Base-by-base conservation (phyloP, 2,329 filamentous ascomycete species). In the Fusarium bulbicola region DNA sequence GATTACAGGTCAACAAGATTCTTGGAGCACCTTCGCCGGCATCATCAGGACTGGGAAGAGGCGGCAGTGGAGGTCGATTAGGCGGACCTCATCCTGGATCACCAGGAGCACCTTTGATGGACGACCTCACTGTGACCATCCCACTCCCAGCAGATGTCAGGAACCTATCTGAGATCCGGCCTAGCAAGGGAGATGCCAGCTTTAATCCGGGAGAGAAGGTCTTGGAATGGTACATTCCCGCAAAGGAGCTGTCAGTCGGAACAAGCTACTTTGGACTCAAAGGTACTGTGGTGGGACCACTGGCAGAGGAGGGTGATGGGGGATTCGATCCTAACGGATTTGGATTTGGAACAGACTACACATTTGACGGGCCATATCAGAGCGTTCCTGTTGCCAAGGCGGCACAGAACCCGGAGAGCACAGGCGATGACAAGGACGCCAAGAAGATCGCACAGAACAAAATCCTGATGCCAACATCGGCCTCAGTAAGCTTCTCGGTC, bases 161-260 rank as follows among this genome's bases (percentile, higher is more conserved):
- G 65, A 97, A 95, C 79, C 85, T 98, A 21, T 91, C 91, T 10
- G 95, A 98, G 78, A 88, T 98, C 61, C 89, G 94, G 63, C 90
- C 95, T 5, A 93, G 91, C 74, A 91, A 90, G 73, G 95, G 95
- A 40, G 95, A 98, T 74, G 95, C 94, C 6, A 91, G 89, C 63
- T 98, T 95, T 83, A 92, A 90, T 60, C 90, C 92, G 0, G 91
- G 90, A 5, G 94, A 93, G 57, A 88, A 88, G 52, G 81, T 88
- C 4, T 85, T 98, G 14, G 93, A 97, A 81, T 98, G 95, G 95
- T 89, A 91, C 64, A 90, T 98, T 45, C 90, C 91, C 2, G 88
- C 90, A 30, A 95, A 94, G 82, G 95, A 97, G 63, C 87, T 95
- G 6, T 87, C 89, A 1, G 87, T 88, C 3, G 87, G 92, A 5